These are phyloP conservation scores for Torulaspora indica DNA, from an alignment of 805 yeast species.

Conservation along the genomic window DNA sequence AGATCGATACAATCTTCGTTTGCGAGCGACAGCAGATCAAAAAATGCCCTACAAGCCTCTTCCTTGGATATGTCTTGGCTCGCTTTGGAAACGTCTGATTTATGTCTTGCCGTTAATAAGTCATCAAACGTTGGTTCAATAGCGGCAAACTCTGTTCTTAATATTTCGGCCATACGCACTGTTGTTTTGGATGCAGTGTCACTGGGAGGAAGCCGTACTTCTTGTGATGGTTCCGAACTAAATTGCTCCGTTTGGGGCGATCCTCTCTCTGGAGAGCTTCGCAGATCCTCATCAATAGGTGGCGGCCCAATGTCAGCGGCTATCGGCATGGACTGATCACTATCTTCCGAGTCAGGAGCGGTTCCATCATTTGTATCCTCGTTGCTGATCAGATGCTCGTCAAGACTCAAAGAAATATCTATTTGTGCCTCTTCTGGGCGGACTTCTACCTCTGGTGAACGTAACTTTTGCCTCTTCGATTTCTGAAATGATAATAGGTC, in stretches of 20 bases:
- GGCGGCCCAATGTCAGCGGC: conserved; percentile 18
- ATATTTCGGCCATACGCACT: conserved; percentile 28
- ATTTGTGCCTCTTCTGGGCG: conserved; percentile 19
- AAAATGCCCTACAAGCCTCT: conserved; percentile 47
- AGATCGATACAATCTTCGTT: conserved; percentile 65
- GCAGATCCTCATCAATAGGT: conserved; percentile 5
- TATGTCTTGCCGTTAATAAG: conserved; percentile 11
- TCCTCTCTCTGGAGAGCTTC: conserved; percentile 9
- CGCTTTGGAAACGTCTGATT: conserved; percentile 2
- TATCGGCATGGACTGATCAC: conserved; percentile 16
- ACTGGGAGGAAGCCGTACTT: conserved; percentile 18
- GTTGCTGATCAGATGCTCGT: conserved; percentile 15
- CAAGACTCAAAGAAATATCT: conserved; percentile 27
- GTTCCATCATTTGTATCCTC: conserved; percentile 4
- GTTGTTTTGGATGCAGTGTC: conserved; percentile 29
- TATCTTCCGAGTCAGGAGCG: conserved; percentile 12
- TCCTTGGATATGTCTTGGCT: conserved; percentile 15
- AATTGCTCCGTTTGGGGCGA: conserved; percentile 3
- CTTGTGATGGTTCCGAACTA: conserved; percentile 11
- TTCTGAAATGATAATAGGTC: conserved; percentile 18
- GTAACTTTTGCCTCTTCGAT: conserved; percentile 22
- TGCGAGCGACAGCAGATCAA: conserved; percentile 77
- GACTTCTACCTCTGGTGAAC: conserved; percentile 6
- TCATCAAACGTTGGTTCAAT: conserved; percentile 15
- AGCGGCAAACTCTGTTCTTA: conserved; percentile 21